These are phyloP conservation scores for Tylopilus cervinicoccineus DNA, from an alignment of 768 basidiomycete genomes.

Conservation along the genomic window DNA sequence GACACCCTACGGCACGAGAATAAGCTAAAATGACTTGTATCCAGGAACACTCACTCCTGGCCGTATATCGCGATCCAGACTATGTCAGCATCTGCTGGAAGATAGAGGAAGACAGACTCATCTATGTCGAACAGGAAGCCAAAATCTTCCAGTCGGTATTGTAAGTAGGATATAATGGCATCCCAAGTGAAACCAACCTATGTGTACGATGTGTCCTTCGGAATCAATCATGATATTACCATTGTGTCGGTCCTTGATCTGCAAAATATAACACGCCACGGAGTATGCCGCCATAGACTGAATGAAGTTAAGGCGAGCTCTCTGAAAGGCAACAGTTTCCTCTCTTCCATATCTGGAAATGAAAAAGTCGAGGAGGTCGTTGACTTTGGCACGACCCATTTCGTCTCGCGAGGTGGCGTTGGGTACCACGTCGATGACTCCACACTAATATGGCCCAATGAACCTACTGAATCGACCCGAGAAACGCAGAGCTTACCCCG, in stretches of 20 bases:
- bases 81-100: constrained; percentile 26
- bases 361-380: constrained; percentile 93
- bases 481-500: constrained; percentile 56
- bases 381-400: constrained; percentile 98
- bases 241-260: constrained; percentile 98
- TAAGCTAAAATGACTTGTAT: constrained; percentile 4
- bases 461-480: not conserved
- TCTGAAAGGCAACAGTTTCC: constrained; percentile 87
- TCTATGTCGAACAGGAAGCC: constrained; percentile 98
- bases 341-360: constrained; percentile 88
- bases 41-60: constrained; percentile 50
- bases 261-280: constrained; percentile 94
- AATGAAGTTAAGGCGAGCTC: constrained; percentile 92
- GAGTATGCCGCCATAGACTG: constrained; percentile 99
- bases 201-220: constrained; percentile 93
- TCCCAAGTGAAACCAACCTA: constrained; percentile 55
- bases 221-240: constrained; percentile 99
- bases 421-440: constrained; percentile 97
- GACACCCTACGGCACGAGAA: constrained; percentile 62
- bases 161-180: constrained; percentile 6
- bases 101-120: constrained; percentile 46
- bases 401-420: constrained; percentile 98
- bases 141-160: constrained; percentile 57
- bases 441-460: constrained; percentile 61
- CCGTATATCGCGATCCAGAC: constrained; percentile 33